Base-by-base conservation (phyloP, 148 eudicot genomes). In the Rheum nobile region DNA sequence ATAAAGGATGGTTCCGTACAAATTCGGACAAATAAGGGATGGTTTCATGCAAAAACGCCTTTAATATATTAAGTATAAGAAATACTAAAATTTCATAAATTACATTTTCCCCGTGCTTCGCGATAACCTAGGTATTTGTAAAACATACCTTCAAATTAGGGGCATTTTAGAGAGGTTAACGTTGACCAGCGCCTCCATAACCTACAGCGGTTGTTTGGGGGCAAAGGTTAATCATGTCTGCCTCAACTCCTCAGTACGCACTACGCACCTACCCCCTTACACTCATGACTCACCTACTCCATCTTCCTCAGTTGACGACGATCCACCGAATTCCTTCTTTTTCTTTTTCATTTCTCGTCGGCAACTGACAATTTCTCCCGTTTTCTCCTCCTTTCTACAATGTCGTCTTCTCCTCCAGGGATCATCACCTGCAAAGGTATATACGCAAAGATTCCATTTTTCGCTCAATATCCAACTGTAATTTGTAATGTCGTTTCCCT, bases 371-470 rank as follows among this genome's bases (percentile, higher is more conserved):
- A 50, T n/a, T 21, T 21, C n/a, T 10, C 26, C 57, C 26, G 9
- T n/a, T n/a, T 50, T 50, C 17, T 28, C 19, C 4, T 12, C 8
- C 32, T 34, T 6, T 6, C 39, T 6, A 7, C 41, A 65, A 65
- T 65, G 70, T 65, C 70, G 70, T 65, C 70, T 13, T 32, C 70
- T 32, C 41, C 70, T 59, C 43, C 43, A 26, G 35, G 67, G 67
- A 14, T 59, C 67, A 59, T 59, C 67, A 59, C 67, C 67, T 59
- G 67, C 67, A 59, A 59, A 59, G 67, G 67, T 59, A 59, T 26
- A 0, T 50, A n/a, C 65, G 14, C 65, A 11, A 48, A 19, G 17
- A 17, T 6, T 50, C 55, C 17, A 50, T 1, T 19, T 19, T 17
- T n/a, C 1, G 34, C 19, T 57, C 67, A 19, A 65, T 65, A 0